These are phyloP conservation scores for Nyssa sinensis DNA, from an alignment of 148 eudicot genomes.

Conservation along the genomic window DNA sequence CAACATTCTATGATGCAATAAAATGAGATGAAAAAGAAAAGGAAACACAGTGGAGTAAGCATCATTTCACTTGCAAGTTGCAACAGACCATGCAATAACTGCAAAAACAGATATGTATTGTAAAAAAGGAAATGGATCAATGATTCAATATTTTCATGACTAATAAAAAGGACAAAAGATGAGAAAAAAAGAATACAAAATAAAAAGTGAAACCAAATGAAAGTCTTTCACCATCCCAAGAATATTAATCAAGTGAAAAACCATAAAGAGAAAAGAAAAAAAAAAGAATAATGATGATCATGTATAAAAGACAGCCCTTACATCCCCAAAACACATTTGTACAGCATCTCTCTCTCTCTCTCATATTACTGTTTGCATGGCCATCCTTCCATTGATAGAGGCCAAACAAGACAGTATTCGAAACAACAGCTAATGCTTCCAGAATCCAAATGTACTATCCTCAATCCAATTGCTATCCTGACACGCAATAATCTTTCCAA, in stretches of 20 bases:
- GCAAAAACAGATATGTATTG: too few species aligned
- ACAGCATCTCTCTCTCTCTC: constrained; percentile 9
- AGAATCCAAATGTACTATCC: constrained; percentile 3
- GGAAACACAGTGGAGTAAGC: too few species aligned
- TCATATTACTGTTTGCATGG: background rate
- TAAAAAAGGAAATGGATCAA: background rate
- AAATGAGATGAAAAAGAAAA: too few species aligned
- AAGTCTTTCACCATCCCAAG: background rate
- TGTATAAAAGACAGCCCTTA: background rate
- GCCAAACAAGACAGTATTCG: background rate
- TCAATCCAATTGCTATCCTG: background rate
- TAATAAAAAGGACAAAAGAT: background rate
- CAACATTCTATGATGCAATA: too few species aligned
- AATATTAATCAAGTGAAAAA: too few species aligned
- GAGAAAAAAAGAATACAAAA: background rate
- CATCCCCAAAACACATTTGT: background rate
- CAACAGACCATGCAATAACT: background rate
- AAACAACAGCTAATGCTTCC: background rate
- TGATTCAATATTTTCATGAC: background rate
- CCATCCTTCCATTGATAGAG: background rate
- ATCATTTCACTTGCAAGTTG: too few species aligned
- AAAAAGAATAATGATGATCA: background rate
- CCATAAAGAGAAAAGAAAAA: too few species aligned
- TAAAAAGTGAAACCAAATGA: background rate
- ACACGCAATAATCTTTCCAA: background rate